Base-by-base conservation (phyloP, 805 yeast species). In the Sugiyamaella chiloensis region DNA sequence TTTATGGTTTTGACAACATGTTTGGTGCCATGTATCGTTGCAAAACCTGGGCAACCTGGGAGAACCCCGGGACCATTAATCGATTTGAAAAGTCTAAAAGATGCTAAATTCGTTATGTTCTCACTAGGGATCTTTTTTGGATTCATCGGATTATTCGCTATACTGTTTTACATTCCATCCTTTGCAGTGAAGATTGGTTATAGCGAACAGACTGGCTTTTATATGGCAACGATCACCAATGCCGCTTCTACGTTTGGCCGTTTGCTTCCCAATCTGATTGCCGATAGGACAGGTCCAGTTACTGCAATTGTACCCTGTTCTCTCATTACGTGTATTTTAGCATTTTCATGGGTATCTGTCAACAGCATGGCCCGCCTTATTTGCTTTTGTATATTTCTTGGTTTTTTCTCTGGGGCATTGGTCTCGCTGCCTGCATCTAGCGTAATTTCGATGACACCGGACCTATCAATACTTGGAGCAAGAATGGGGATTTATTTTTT, bases 401-500 rank as follows among this genome's bases (percentile, higher is more conserved):
- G 72, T 2, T 54, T 62, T 41, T 51, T 60, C 30, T 53, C 63
- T 11, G 70, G 71, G 4, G 60, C 66, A 1, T 42, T 61, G 3
- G 61, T 64, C 24, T 60, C 67, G 5, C 47, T 66, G 11, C 61
- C 63, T 20, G 67, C 68, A 2, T 60, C 66, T 1, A 50, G 63
- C 29, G 53, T 63, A 2, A 64, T 68, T 1, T 49, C 52, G 20
- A 42, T 61, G 29, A 63, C 65, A 5, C 50, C 58, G 0, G 57
- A 63, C 34, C 41, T 61, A 32, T 50, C 54, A 8, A 42, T 57
- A 23, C 51, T 61, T 11, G 67, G 68, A 6, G 55, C 57, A 4
- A 51, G 67, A 5, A 84, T 87, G 87, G 86, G 86, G 2, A 50
- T 80, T 31, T 75, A 87, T 1, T 69, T 85, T 29, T 69, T 75